Evolutionary conservation across 148 eudicot species (phyloP), one percentile per base, ranked within the genome.

Genomic region (Limonium bicolor): DNA sequence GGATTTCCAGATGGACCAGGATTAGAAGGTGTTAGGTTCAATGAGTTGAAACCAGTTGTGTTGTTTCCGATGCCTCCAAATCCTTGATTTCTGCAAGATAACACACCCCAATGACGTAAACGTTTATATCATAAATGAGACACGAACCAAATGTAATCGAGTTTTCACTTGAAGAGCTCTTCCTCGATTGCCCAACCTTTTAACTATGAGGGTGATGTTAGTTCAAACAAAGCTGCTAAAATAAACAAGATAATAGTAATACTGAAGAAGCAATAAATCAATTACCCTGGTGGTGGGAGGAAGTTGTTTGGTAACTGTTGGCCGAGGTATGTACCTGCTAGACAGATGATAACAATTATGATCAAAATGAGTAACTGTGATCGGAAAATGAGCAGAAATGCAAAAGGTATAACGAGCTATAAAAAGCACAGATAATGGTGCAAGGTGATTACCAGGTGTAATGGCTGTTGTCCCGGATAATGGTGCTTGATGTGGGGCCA

Each of bases 1-100:
- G 96, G 96, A 65, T 87, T 87, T 54, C 94, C 90, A 19, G 82
- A 50, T 24, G 81, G 53, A 74, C 66, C 73, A 8, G 66, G 72
- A 17, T 59, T 30, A 50, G 77, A 40, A 13, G 77, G 66, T 19
- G 78, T 61, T 16, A 67, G 58, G 45, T 56, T 68, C 13, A 46
- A 16, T 51, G 70, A 26, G 37, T 68, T 62, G 52, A 64, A 72
- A 45, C 60, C 48, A 24, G 68, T 27, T 8, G 40, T 63, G 38
- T 68, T 67, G 17, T 30, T 41, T 17, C 73, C 62, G 54, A 59
- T 68, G 35, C 70, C 69, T 56, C 64, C 68, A n/a, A 42, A 43
- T 50, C 77, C 71, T 20, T 66, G 82, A 29, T 68, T 72, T 65
- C 95, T 80, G 76, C 54, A 53, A 58, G 25, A 29, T 5, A 7